Base-by-base conservation (phyloP, 1,284 basidiomycete genomes). In the Austropuccinia psidii region DNA sequence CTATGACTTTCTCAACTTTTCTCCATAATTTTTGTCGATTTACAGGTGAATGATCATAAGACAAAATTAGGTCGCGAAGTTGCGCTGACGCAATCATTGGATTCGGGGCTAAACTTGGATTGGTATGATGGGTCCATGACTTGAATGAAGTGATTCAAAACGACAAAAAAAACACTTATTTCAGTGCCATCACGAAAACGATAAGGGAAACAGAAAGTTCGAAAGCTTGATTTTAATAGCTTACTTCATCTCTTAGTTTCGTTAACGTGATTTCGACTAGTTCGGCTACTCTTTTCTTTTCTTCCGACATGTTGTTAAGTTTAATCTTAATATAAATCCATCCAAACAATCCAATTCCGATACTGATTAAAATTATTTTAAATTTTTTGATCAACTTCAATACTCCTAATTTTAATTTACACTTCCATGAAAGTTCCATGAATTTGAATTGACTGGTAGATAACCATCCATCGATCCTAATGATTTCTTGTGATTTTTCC, bases 21-120 rank as follows among this genome's bases (percentile, higher is more conserved):
- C 86, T 84, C 96, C 96, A 99, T 39, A 98, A 79, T 41, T 86
- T 84, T 74, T 86, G 85, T 58, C 93, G 86, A 35, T 83, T 83
- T 7, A 85, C 80, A 17, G 90, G 85, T 29, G 89, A 89, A 78
- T 90, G 89, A 74, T 91, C 89, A 65, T 90, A 87, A 76, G 90
- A 88, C 29, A 98, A 83, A 50, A 98, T 86, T 52, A 90, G 84
- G 82, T 99, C 95, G 54, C 96, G 88, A 41, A 99, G 85, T 79
- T 97, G 94, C 60, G 90, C 83, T 6, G 92, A 91, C 1, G 92
- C 90, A 1, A 66, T 21, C 73, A 98, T 82, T 83, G 89, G 94
- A 73, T 88, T 85, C 0, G 92, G 87, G 41, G 87, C 86, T 62
- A 85, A 85, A 72, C 90, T 87, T 7, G 92, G 91, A 80, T 96